Evolutionary conservation across 257 asterid genomes (phyloP).

Genomic region (Solanum ossicruentum): DNA sequence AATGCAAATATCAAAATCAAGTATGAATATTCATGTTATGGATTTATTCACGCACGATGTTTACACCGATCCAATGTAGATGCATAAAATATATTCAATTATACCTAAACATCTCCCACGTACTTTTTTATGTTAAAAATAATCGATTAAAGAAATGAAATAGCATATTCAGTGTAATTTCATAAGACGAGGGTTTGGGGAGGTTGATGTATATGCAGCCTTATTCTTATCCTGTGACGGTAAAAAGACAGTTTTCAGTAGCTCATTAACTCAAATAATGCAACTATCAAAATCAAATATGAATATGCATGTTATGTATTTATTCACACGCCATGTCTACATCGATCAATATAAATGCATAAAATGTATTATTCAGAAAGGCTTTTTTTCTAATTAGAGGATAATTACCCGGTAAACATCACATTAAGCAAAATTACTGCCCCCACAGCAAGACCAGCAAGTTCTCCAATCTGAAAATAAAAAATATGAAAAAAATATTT

Average conservation of each 20-base stretch:
- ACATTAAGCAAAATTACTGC: slow-evolving; percentile 77
- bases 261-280: too few species aligned
- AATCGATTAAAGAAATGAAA: not conserved
- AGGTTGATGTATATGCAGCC: not conserved
- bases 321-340: too few species aligned
- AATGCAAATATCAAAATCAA: not conserved
- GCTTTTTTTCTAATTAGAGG: not conserved
- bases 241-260: not conserved
- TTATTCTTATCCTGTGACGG: not conserved
- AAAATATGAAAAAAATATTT: not conserved
- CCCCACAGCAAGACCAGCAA: slow-evolving; percentile 95
- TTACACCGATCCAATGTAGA: too few species aligned
- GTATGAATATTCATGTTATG: not conserved
- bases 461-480: slow-evolving; percentile 66
- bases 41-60: too few species aligned
- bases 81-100: too few species aligned
- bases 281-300: not conserved
- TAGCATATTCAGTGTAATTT: not conserved
- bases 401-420: slow-evolving; percentile 70
- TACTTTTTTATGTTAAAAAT: not conserved
- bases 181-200: not conserved
- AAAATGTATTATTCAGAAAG: fast-evolving
- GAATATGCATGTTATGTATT: too few species aligned
- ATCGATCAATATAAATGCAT: too few species aligned
- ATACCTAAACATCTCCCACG: not conserved